Percentiles rank a stretch among this genome's conserved stretches.
These are phyloP conservation scores for Tricholoma furcatifolium DNA, from an alignment of 768 basidiomycete species.

Conservation along the genomic window DNA sequence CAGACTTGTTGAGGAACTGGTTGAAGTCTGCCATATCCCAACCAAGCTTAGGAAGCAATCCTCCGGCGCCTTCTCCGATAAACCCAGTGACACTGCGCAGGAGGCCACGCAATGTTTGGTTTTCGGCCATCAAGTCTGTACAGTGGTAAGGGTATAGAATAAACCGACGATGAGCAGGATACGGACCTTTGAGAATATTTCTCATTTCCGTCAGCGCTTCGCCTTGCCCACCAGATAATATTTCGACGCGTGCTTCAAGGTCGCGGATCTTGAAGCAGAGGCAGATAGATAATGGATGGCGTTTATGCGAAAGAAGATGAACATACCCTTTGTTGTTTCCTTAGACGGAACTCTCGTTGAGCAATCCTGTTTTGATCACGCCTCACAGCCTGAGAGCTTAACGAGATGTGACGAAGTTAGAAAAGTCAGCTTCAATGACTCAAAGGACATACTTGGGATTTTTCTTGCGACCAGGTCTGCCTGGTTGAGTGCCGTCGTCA, in stretches of 20 bases:
- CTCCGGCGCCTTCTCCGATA: slow-evolving; percentile 85
- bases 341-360: slow-evolving; percentile 87
- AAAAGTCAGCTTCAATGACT: slow-evolving; percentile 3
- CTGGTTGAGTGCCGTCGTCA: slow-evolving; percentile 38
- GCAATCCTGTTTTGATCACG: slow-evolving; percentile 91
- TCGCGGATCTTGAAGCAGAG: slow-evolving; percentile 75
- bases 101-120: slow-evolving; percentile 77
- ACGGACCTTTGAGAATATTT: slow-evolving; percentile 72
- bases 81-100: slow-evolving; percentile 75
- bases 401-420: slow-evolving; percentile 10
- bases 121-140: slow-evolving; percentile 85
- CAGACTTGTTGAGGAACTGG: slow-evolving; percentile 77
- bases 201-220: slow-evolving; percentile 83
- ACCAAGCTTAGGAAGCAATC: slow-evolving; percentile 73
- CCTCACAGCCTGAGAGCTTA: slow-evolving; percentile 82
- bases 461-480: slow-evolving; percentile 83
- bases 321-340: slow-evolving; percentile 84
- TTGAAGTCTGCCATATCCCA: slow-evolving; percentile 80
- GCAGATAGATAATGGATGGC: neutral
- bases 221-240: slow-evolving; percentile 89
- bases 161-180: neutral
- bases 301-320: neutral
- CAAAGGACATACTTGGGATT: slow-evolving; percentile 70
- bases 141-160: neutral
- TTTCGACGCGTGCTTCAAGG: slow-evolving; percentile 92